phyloP scores from a whole-genome alignment of 2,329 filamentous ascomycete genomes.

The Verticillium nonalfalfae region DNA sequence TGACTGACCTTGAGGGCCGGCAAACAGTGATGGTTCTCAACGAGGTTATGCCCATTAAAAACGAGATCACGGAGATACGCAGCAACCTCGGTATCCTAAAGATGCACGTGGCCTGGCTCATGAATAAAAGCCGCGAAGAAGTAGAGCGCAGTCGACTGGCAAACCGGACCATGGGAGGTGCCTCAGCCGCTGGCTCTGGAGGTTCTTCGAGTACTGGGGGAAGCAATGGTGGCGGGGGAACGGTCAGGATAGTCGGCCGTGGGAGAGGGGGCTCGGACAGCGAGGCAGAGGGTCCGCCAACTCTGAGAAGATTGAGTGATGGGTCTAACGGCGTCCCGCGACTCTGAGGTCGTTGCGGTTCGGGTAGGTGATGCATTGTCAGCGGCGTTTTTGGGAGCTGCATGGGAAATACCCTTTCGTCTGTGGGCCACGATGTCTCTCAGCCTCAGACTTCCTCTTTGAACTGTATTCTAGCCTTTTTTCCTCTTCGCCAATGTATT shows the following conservation, averaged over 20 bases:
- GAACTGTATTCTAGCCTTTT: neutral
- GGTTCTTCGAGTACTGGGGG: slow-evolving; percentile 2
- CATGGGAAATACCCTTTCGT: neutral
- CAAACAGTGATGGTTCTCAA: slow-evolving; percentile 57
- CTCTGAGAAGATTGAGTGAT: slow-evolving; percentile 20
- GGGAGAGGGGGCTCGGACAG: slow-evolving; percentile 17
- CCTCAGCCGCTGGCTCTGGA: neutral
- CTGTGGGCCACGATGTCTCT: neutral
- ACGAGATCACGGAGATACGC: slow-evolving; percentile 54
- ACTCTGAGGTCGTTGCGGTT: slow-evolving; percentile 15
- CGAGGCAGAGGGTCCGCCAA: slow-evolving; percentile 13
- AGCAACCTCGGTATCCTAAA: slow-evolving; percentile 51
- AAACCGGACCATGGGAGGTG: slow-evolving; percentile 2
- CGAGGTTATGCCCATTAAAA: slow-evolving; percentile 54
- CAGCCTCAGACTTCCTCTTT: neutral
- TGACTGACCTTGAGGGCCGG: slow-evolving; percentile 52
- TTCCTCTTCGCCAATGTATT: too few species aligned
- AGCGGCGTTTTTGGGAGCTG: neutral
- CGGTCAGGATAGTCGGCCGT: slow-evolving; percentile 7
- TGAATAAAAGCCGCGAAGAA: slow-evolving; percentile 45
- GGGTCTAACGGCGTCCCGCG: slow-evolving; percentile 25
- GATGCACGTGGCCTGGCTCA: slow-evolving; percentile 54
- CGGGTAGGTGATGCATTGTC: neutral
- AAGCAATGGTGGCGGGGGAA: slow-evolving; percentile 13
- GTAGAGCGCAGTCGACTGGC: slow-evolving; percentile 23